Percentiles rank a stretch among this genome's conserved stretches.
Conservation (phyloP, 768 basidiomycete species). For the Termitomyces titanicus region DNA sequence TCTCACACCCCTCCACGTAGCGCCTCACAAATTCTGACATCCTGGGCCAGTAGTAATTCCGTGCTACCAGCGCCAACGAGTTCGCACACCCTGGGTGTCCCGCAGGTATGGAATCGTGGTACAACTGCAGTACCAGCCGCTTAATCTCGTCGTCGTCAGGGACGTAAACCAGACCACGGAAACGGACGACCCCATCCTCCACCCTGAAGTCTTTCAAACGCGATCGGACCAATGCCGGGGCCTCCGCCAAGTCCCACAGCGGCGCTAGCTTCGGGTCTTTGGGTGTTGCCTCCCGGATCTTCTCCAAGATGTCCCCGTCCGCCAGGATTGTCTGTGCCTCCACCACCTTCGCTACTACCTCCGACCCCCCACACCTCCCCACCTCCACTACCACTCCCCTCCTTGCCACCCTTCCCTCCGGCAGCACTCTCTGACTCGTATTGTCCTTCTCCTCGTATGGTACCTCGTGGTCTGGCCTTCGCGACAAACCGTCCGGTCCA, state of each 20-base stretch:
- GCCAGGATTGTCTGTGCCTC: not conserved
- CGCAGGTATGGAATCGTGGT: slow-evolving; percentile 9
- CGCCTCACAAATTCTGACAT: slow-evolving; percentile 16
- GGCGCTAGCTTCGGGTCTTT: not conserved
- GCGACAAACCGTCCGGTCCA: not conserved
- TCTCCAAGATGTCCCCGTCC: not conserved
- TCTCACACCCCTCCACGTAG: slow-evolving; percentile 13
- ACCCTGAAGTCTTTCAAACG: not conserved
- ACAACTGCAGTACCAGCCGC: slow-evolving; percentile 24
- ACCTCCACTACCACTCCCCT: not conserved
- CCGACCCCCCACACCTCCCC: not conserved
- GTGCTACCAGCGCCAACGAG: slow-evolving; percentile 10
- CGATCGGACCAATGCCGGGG: not conserved
- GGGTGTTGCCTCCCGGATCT: not conserved
- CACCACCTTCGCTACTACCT: not conserved
- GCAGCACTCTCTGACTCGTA: not conserved
- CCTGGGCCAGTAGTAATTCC: slow-evolving; percentile 21
- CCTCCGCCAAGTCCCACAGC: not conserved
- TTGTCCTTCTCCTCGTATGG: not conserved
- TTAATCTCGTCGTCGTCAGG: slow-evolving; percentile 1
- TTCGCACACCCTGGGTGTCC: not conserved
- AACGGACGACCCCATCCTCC: slow-evolving; percentile 8
- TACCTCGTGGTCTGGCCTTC: not conserved
- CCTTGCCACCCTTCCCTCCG: not conserved
- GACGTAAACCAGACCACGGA: slow-evolving; percentile 10